These are phyloP conservation scores for Reutealis trisperma DNA, from an alignment of 345 rosid genomes.

Conservation along the genomic window DNA sequence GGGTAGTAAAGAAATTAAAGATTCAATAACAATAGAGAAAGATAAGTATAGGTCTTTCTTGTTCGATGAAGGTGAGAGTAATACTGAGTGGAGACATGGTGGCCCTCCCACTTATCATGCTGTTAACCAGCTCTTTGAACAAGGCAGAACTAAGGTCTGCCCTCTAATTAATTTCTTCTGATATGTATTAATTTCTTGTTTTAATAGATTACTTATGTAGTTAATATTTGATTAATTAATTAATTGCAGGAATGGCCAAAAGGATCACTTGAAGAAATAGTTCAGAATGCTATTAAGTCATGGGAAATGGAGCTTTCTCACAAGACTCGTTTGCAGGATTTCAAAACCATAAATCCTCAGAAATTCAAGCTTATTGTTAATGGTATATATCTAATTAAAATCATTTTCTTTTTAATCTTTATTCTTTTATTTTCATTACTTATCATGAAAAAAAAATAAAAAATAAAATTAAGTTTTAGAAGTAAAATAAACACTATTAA, in stretches of 20 bases:
- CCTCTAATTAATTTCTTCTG: neutral
- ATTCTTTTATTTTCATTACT: neutral
- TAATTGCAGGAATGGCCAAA: slow-evolving; percentile 64
- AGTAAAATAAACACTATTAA: too few species aligned
- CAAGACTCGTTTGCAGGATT: slow-evolving; percentile 63
- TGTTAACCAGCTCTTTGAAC: slow-evolving; percentile 57
- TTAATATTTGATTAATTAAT: neutral
- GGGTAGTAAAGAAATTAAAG: slow-evolving; percentile 28
- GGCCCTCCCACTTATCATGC: slow-evolving; percentile 52
- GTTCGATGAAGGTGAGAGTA: slow-evolving; percentile 36
- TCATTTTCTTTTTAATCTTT: neutral
- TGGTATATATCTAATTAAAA: slow-evolving; percentile 37
- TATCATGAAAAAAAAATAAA: too few species aligned
- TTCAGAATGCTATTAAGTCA: slow-evolving; percentile 77
- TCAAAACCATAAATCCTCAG: slow-evolving; percentile 68
- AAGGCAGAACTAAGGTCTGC: slow-evolving; percentile 38
- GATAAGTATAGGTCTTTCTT: slow-evolving; percentile 72
- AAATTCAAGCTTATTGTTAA: slow-evolving; percentile 74
- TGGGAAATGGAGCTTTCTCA: slow-evolving; percentile 93
- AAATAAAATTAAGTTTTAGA: too few species aligned
- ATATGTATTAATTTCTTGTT: neutral
- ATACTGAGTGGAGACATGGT: slow-evolving; percentile 64
- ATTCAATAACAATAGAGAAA: slow-evolving; percentile 6
- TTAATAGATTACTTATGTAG: too few species aligned
- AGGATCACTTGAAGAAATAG: slow-evolving; percentile 74